Base-by-base conservation (phyloP, 148 eudicot species). In the Rhododendron molle region DNA sequence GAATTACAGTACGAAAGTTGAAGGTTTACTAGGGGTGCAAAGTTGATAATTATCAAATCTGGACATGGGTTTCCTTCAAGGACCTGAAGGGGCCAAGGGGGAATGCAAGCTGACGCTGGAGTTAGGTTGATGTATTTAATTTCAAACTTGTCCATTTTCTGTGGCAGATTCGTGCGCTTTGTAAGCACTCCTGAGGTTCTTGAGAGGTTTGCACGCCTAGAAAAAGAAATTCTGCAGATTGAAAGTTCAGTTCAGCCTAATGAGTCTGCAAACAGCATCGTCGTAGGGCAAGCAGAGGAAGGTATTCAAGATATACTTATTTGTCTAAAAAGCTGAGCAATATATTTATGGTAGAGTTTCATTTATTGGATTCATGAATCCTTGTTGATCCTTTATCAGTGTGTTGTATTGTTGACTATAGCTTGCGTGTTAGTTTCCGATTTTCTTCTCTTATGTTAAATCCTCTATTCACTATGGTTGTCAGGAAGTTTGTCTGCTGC, bases 151-250 rank as follows among this genome's bases (percentile, higher is more conserved):
- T 80, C 44, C 30, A 5, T 56, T 85, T 87, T 32, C 16, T 80
- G 58, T 86, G 88, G 83, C 90, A 92, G 94, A 83, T 87, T 92
- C 83, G 94, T 92, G 77, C 89, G 94, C 28, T 92, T 92, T 80
- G 90, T 92, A 78, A 90, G 90, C 88, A 90, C 94, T 11, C 94
- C 94, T 54, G 94, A 92, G 85, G 86, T 92, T 87, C 91, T 92
- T 77, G 94, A 90, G 89, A 92, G 94, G 84, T 90, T 92, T 79
- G 85, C 89, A 49, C 89, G 90, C 40, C 62, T 90, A 80, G 94
- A 90, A 84, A 83, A 77, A 58, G 94, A 92, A 86, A 90, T 92
- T 85, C 60, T 74, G 83, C 94, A 92, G 89, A 90, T 92, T 58
- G 92, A 90, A 85, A 88, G 86, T 86, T 92, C 93, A 5, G 81